Evolutionary conservation across 192 early-diverging fungal species (phyloP).

Genomic region (Diversispora eburnea): DNA sequence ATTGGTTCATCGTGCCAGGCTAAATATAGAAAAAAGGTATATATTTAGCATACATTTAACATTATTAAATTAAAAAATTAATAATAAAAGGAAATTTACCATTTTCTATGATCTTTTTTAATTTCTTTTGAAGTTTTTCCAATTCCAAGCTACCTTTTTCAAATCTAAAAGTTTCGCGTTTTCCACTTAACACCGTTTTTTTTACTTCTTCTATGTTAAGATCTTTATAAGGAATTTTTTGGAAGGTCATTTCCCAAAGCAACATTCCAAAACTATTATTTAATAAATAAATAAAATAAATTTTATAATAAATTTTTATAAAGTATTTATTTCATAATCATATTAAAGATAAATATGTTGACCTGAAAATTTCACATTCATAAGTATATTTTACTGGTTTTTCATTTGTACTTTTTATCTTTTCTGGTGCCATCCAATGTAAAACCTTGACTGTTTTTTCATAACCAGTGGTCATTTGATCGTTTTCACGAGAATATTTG

Average conservation of each 20-base stretch:
- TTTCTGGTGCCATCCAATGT: constrained; percentile 27
- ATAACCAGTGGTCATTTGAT: neutral
- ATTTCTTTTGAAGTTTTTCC: constrained; percentile 1
- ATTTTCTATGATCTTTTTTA: neutral
- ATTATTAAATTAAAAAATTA: neutral
- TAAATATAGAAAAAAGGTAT: neutral
- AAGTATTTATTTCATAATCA: neutral
- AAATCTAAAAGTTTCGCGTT: neutral
- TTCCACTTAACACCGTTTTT: constrained; percentile 13
- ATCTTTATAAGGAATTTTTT: constrained; percentile 18
- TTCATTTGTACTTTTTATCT: neutral
- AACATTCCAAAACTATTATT: constrained; percentile 13
- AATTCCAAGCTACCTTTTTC: neutral
- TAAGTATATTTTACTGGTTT: neutral
- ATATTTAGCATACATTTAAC: neutral
- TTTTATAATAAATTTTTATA: neutral
- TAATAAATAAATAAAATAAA: neutral
- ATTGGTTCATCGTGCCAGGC: constrained; percentile 9
- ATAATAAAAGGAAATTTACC: neutral
- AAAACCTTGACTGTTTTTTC: neutral
- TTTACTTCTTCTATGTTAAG: neutral
- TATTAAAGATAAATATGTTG: neutral
- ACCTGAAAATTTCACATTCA: constrained; percentile 28
- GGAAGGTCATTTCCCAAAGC: constrained; percentile 5
- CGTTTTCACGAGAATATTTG: neutral